Conservation (phyloP, 345 rosid species). For the Viola odorata region DNA sequence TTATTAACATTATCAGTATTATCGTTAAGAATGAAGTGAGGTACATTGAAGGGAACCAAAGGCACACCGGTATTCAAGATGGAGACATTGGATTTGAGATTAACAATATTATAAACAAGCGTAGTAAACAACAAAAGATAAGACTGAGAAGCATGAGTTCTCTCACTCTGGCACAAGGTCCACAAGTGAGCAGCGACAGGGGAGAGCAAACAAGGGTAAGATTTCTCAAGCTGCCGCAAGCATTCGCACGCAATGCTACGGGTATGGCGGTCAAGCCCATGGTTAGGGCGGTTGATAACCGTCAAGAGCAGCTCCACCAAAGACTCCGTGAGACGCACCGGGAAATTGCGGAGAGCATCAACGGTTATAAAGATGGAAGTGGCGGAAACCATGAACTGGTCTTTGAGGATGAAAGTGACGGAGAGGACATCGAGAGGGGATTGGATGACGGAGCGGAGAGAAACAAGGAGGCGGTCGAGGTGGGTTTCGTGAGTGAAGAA, state of each 20-base stretch:
- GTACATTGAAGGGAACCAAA: constrained; percentile 73
- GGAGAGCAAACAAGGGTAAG: constrained; percentile 70
- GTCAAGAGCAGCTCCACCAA: constrained; percentile 41
- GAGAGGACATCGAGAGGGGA: constrained; percentile 53
- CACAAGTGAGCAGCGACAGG: constrained; percentile 76
- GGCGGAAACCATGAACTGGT: constrained; percentile 75
- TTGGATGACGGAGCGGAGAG: constrained; percentile 59
- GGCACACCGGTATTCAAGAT: constrained; percentile 70
- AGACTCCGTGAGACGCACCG: constrained; percentile 50
- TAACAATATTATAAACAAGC: constrained; percentile 50
- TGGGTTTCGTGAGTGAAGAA: constrained; percentile 23
- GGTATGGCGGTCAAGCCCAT: constrained; percentile 73
- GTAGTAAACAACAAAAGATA: constrained; percentile 67
- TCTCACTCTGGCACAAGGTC: constrained; percentile 83
- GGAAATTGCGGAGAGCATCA: constrained; percentile 33
- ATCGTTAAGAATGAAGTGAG: constrained; percentile 34
- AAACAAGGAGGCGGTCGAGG: constrained; percentile 56
- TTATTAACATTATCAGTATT: constrained; percentile 4
- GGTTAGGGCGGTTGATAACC: constrained; percentile 81
- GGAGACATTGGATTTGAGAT: constrained; percentile 51
- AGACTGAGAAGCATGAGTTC: constrained; percentile 82
- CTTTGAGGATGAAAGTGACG: constrained; percentile 55
- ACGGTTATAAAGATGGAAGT: constrained; percentile 66
- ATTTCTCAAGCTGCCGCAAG: constrained; percentile 71
- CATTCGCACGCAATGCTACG: constrained; percentile 87